Conservation (phyloP, 495 filamentous ascomycete genomes). For the Aspergillus heteromorphus region DNA sequence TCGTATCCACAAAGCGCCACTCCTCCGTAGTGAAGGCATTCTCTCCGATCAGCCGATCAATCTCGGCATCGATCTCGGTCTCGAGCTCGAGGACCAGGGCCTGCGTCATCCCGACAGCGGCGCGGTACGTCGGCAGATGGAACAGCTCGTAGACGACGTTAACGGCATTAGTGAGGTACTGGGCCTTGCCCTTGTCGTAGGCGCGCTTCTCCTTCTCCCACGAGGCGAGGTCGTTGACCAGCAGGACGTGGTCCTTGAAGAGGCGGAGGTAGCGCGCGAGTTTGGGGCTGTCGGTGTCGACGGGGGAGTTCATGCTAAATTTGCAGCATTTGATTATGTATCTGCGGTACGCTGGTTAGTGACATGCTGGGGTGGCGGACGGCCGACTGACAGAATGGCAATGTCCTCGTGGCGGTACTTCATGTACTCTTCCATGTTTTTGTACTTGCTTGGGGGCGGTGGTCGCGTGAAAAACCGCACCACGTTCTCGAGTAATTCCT, state of each 20-base stretch:
- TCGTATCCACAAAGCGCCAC: slow-evolving; percentile 7
- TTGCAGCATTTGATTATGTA: slow-evolving; percentile 6
- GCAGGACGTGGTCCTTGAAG: slow-evolving; percentile 10
- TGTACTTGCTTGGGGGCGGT: neutral
- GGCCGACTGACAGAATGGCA: slow-evolving; percentile 6
- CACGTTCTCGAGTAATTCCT: slow-evolving; percentile 1
- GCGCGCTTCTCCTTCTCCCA: slow-evolving; percentile 11
- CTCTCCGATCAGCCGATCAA: neutral
- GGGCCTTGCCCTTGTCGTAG: slow-evolving; percentile 5
- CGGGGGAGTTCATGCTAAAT: slow-evolving; percentile 9
- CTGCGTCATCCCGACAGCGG: slow-evolving; percentile 7
- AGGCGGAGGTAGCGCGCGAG: neutral
- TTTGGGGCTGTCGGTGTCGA: neutral
- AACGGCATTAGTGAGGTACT: slow-evolving; percentile 14
- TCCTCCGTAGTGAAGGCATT: neutral
- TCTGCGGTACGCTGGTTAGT: too few species aligned
- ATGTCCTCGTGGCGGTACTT: slow-evolving; percentile 8
- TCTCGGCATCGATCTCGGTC: slow-evolving; percentile 7
- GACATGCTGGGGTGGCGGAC: too few species aligned
- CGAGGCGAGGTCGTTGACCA: slow-evolving; percentile 14
- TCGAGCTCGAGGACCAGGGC: slow-evolving; percentile 12
- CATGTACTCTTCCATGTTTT: slow-evolving; percentile 4
- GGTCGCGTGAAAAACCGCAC: neutral
- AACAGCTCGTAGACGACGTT: slow-evolving; percentile 6
- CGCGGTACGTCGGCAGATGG: neutral